A percentile compares a stretch with the other conserved stretches of the same genome.
Evolutionary conservation across 441 rosid genomes (phyloP).

Genomic region (Arabidopsis lyrata): DNA sequence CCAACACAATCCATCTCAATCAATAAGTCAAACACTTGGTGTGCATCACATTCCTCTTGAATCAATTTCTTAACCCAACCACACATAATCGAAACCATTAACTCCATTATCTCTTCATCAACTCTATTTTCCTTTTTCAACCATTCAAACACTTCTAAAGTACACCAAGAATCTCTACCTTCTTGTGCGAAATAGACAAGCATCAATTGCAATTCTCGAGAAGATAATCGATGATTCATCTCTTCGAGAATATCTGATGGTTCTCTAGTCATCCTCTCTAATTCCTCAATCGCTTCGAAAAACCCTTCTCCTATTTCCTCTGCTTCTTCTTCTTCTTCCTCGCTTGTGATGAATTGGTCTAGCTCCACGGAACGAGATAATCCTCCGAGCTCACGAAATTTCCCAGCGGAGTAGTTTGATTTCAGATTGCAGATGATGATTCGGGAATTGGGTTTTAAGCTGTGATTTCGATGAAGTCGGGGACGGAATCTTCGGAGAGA

Average conservation of each 20-base stretch:
- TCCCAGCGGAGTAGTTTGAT: slow-evolving; percentile 37
- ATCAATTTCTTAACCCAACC: slow-evolving; percentile 85
- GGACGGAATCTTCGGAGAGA: slow-evolving; percentile 18
- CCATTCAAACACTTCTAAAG: slow-evolving; percentile 97
- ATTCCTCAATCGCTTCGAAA: slow-evolving; percentile 85
- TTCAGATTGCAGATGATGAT: slow-evolving; percentile 50
- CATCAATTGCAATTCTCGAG: slow-evolving; percentile 78
- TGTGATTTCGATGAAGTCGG: slow-evolving; percentile 22
- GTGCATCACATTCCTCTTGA: slow-evolving; percentile 60
- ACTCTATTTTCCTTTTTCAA: slow-evolving; percentile 79
- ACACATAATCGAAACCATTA: slow-evolving; percentile 93
- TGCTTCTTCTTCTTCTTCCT: slow-evolving; percentile 47
- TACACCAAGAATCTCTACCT: slow-evolving; percentile 96
- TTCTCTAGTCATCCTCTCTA: slow-evolving; percentile 90
- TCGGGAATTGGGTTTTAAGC: slow-evolving; percentile 35
- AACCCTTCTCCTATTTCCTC: slow-evolving; percentile 82
- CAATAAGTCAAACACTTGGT: slow-evolving; percentile 75
- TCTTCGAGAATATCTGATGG: slow-evolving; percentile 89
- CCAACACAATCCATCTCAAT: slow-evolving; percentile 96
- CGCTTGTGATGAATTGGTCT: slow-evolving; percentile 67
- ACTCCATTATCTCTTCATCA: slow-evolving; percentile 91
- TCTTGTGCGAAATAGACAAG: slow-evolving; percentile 92
- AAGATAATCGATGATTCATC: slow-evolving; percentile 86
- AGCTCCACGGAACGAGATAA: slow-evolving; percentile 62
- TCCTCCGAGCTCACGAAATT: slow-evolving; percentile 50